Conservation (phyloP, 2,329 filamentous ascomycete species). For the Pseudogymnoascus sp. region DNA sequence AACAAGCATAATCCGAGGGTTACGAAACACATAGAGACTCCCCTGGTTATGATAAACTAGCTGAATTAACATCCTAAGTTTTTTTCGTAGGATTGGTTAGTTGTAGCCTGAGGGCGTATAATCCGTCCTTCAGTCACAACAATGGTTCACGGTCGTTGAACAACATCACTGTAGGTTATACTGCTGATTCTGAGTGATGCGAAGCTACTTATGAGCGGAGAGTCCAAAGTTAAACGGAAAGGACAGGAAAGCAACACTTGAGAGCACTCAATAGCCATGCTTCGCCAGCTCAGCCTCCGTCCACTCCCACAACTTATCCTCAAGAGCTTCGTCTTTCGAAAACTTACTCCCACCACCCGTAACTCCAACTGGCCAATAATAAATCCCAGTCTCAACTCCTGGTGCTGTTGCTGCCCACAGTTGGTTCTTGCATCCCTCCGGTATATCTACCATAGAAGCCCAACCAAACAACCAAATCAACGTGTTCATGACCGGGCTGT, state of each 20-base stretch:
- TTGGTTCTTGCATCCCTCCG: constrained; percentile 32
- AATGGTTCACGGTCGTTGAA: not conserved
- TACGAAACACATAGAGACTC: no score
- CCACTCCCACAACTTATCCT: constrained; percentile 25
- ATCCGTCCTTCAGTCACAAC: not conserved
- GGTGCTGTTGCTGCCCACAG: constrained; percentile 35
- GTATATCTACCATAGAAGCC: constrained; percentile 3
- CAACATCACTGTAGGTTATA: not conserved
- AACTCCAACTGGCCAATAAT: constrained; percentile 30
- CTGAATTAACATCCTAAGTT: not conserved
- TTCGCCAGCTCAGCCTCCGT: constrained; percentile 22
- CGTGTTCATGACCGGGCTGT: not conserved
- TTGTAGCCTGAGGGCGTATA: not conserved
- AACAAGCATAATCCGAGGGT: not conserved
- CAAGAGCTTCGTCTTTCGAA: constrained; percentile 20
- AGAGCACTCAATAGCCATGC: not conserved
- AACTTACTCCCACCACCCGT: constrained; percentile 13
- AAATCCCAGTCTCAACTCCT: constrained; percentile 27
- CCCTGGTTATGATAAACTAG: not conserved
- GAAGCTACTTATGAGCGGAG: not conserved
- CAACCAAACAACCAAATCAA: not conserved
- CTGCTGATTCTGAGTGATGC: not conserved
- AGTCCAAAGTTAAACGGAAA: not conserved
- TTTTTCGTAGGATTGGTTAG: not conserved
- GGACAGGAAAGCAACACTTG: not conserved